Conservation (phyloP, 108 stramenopile species). For the Schizochytrium sp. region DNA sequence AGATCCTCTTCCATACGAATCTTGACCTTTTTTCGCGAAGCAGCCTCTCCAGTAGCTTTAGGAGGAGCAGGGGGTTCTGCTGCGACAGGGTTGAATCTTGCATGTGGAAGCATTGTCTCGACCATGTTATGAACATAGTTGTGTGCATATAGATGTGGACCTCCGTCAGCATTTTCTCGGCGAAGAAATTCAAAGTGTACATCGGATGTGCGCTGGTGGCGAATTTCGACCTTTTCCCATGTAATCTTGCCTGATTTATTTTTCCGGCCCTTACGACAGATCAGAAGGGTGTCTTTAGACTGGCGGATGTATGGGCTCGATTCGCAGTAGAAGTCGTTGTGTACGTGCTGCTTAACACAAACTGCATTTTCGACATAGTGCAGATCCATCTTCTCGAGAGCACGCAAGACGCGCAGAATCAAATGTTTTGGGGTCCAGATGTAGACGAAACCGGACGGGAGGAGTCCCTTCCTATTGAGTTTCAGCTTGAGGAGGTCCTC, state of each 20-base stretch:
- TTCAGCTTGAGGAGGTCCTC: slow-evolving; percentile 27
- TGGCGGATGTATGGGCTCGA: slow-evolving; percentile 42
- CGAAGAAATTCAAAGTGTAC: slow-evolving; percentile 59
- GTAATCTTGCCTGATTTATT: slow-evolving; percentile 43
- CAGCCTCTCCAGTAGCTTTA: not conserved
- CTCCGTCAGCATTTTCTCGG: not conserved
- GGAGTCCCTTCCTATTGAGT: slow-evolving; percentile 27
- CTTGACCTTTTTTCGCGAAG: not conserved
- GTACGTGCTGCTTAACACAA: slow-evolving; percentile 45
- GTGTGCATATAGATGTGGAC: slow-evolving; percentile 18
- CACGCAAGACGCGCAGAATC: slow-evolving; percentile 53
- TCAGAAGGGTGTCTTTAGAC: slow-evolving; percentile 46
- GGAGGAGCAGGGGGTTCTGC: not conserved
- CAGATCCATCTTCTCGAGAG: slow-evolving; percentile 52
- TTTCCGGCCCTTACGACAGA: slow-evolving; percentile 28
- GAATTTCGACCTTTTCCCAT: slow-evolving; percentile 56
- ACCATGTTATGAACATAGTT: slow-evolving; percentile 45
- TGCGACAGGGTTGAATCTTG: slow-evolving; percentile 26
- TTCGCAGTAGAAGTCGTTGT: slow-evolving; percentile 57
- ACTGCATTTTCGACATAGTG: slow-evolving; percentile 57
- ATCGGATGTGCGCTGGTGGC: slow-evolving; percentile 43
- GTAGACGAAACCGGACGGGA: slow-evolving; percentile 33
- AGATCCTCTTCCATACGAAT: no score
- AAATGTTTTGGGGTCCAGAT: slow-evolving; percentile 54
- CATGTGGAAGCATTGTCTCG: slow-evolving; percentile 54